phyloP scores from a whole-genome alignment of 495 filamentous ascomycete species.

The Jackrogersella minutella region DNA sequence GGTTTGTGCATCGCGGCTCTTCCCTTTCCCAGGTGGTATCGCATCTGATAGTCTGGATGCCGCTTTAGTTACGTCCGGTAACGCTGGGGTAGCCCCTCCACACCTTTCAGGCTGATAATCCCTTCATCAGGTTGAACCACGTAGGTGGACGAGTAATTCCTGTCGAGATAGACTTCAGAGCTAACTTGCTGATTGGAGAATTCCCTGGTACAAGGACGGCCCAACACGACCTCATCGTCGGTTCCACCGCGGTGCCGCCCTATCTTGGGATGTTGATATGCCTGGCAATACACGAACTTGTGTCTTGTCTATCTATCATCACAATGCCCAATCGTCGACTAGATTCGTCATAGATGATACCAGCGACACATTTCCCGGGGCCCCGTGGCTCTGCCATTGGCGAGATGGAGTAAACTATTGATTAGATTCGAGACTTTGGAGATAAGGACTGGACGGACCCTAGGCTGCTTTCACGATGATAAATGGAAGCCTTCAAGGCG shows the following conservation, averaged over 20 bases:
- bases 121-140: conserved; percentile 32
- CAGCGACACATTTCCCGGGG: conserved; percentile 20
- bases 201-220: conserved; percentile 18
- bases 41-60: conserved; percentile 39
- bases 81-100: conserved; percentile 41
- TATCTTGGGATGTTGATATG: conserved; percentile 22
- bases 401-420: conserved; percentile 21
- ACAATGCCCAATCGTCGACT: conserved; percentile 29
- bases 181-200: conserved; percentile 31
- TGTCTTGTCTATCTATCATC: conserved; percentile 38
- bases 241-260: conserved; percentile 35
- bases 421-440: conserved; percentile 9
- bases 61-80: conserved; percentile 43
- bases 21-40: conserved; percentile 36
- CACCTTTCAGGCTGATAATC: conserved; percentile 35
- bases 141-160: conserved; percentile 22
- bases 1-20: conserved; percentile 38
- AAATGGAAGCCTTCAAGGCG: conserved; percentile 22
- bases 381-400: conserved; percentile 30
- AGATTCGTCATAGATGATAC: conserved; percentile 31
- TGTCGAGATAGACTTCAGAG: conserved; percentile 31
- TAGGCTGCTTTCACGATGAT: conserved; percentile 25
- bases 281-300: conserved; percentile 19
- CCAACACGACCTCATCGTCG: conserved; percentile 25
- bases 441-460: conserved; percentile 28